A percentile compares a stretch with the other conserved stretches of the same genome.
phyloP scores from a whole-genome alignment of 179 eudicot species.

The Sideroxylon spinosum region DNA sequence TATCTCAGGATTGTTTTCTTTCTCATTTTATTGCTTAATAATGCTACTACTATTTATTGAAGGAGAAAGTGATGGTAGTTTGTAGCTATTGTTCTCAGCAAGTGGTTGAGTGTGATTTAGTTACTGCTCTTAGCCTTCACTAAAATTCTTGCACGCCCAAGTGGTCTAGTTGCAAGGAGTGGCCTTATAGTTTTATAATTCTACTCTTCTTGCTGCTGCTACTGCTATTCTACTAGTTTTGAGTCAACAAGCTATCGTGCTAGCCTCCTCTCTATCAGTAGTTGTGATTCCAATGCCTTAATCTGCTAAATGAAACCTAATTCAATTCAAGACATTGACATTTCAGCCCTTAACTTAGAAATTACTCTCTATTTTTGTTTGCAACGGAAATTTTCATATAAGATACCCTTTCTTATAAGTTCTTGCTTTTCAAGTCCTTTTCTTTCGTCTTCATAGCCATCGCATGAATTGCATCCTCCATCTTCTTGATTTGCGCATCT shows the following conservation, averaged over 20 bases:
- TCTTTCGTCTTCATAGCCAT: constrained; percentile 79
- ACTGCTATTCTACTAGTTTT: constrained; percentile 64
- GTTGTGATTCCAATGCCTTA: constrained; percentile 86
- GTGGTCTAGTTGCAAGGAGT: constrained; percentile 51
- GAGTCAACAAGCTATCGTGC: constrained; percentile 92
- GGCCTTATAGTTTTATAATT: constrained; percentile 39
- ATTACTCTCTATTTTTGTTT: neutral
- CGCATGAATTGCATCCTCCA: constrained; percentile 70
- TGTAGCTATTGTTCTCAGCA: constrained; percentile 36
- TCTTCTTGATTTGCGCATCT: constrained; percentile 71
- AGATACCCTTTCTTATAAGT: constrained; percentile 78
- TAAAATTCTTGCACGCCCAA: constrained; percentile 29
- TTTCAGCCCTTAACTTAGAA: neutral
- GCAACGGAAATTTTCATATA: neutral
- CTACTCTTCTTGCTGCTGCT: constrained; percentile 51
- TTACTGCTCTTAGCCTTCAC: constrained; percentile 29
- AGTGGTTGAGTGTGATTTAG: constrained; percentile 27
- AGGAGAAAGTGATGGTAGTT: constrained; percentile 30
- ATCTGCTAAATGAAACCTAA: constrained; percentile 40
- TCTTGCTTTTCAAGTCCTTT: constrained; percentile 70
- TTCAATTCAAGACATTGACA: neutral
- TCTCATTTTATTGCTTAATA: constrained; percentile 43
- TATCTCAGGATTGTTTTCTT: constrained; percentile 69
- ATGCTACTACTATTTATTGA: constrained; percentile 26
- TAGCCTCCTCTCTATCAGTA: constrained; percentile 77